Percentiles rank a stretch among this genome's conserved stretches.
Evolutionary conservation across 2,329 filamentous ascomycete genomes (phyloP).

Genomic region (Colletotrichum aenigma): DNA sequence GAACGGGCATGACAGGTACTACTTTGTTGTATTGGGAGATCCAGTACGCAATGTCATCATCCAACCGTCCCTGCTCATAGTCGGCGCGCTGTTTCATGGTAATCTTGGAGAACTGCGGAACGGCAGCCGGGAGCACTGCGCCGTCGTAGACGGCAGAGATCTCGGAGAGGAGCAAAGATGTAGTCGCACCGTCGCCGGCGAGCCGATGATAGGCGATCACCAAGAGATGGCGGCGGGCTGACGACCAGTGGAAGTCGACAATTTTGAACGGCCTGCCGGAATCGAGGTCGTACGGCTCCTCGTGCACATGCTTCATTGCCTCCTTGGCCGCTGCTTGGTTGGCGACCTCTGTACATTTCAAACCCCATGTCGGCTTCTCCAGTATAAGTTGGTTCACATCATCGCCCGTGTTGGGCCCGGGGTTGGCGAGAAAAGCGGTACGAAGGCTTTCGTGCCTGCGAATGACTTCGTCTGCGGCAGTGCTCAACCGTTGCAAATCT

Average conservation of each 20-base stretch:
- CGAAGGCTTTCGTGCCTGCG: neutral
- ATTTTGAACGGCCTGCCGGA: neutral
- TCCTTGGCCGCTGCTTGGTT: neutral
- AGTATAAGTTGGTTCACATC: neutral
- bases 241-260: neutral
- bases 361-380: neutral
- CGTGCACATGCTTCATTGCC: neutral
- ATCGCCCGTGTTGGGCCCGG: neutral
- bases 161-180: neutral
- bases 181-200: neutral
- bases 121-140: neutral
- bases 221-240: neutral
- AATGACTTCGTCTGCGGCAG: conserved; percentile 30
- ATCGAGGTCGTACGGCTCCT: neutral
- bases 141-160: neutral
- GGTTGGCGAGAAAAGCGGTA: neutral
- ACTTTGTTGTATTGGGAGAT: neutral
- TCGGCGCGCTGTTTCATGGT: neutral
- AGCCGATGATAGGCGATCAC: neutral
- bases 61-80: neutral
- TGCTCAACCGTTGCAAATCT: conserved; percentile 36
- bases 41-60: neutral
- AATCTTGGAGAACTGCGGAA: neutral
- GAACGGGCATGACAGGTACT: neutral
- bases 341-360: neutral